phyloP scores from a whole-genome alignment of 2,329 filamentous ascomycete species.

The Parafenestella ontariensis region DNA sequence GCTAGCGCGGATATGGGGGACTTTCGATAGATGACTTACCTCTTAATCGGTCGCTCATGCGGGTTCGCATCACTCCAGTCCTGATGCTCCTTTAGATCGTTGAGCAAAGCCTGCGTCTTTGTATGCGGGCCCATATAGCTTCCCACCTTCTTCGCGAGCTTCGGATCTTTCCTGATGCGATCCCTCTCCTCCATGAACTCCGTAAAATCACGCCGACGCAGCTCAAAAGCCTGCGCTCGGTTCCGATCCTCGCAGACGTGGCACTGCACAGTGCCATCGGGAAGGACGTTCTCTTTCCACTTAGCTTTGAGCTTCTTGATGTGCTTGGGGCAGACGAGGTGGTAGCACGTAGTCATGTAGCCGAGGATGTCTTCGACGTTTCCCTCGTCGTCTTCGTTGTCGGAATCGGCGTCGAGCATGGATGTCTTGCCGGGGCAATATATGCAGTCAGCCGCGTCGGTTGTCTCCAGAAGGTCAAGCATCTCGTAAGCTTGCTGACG shows the following conservation, averaged over 20 bases:
- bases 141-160: constrained; percentile 66
- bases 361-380: constrained; percentile 66
- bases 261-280: constrained; percentile 65
- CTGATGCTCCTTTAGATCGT: constrained; percentile 72
- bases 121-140: constrained; percentile 87
- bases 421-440: constrained; percentile 67
- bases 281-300: constrained; percentile 52
- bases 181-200: constrained; percentile 62
- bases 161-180: constrained; percentile 60
- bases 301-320: constrained; percentile 66
- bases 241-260: constrained; percentile 72
- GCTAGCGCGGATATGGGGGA: not conserved
- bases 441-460: constrained; percentile 75
- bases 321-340: constrained; percentile 81
- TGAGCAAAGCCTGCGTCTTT: constrained; percentile 83
- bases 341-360: constrained; percentile 85
- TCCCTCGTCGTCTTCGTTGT: constrained; percentile 60
- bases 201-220: constrained; percentile 66
- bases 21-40: constrained; percentile 28
- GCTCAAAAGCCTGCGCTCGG: constrained; percentile 69
- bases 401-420: constrained; percentile 48
- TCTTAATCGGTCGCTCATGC: constrained; percentile 80
- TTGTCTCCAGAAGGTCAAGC: constrained; percentile 83
- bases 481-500: constrained; percentile 83
- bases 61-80: constrained; percentile 67